These are phyloP conservation scores for Apiospora rasikravindrae DNA, from an alignment of 2,329 filamentous ascomycete genomes.

Conservation along the genomic window DNA sequence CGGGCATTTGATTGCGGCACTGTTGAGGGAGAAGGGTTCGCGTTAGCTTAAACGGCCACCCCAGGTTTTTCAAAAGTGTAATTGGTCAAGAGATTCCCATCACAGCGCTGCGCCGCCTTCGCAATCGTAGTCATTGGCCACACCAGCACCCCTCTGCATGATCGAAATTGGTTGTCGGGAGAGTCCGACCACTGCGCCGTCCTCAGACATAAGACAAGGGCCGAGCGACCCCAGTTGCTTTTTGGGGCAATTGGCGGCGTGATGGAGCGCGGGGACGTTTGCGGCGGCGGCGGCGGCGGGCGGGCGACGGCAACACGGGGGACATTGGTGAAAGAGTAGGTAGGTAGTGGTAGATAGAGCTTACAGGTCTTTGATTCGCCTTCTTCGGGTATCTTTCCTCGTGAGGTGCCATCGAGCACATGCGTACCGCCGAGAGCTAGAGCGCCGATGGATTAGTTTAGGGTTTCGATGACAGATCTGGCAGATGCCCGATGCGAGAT, in stretches of 20 bases:
- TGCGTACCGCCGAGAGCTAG: slow-evolving; percentile 11
- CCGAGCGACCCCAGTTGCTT: neutral
- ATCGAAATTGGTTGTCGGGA: neutral
- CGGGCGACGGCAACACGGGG: neutral
- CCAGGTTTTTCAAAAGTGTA: neutral
- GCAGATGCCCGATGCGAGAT: neutral
- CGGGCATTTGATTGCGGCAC: slow-evolving; percentile 8
- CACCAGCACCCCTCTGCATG: too few relatives aligned
- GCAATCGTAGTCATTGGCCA: neutral
- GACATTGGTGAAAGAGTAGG: neutral
- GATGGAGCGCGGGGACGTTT: neutral
- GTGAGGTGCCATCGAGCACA: neutral
- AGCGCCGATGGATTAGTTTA: neutral
- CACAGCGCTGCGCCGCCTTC: neutral
- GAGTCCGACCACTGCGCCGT: neutral
- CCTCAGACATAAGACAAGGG: neutral
- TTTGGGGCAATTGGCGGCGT: neutral
- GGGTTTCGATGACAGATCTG: neutral
- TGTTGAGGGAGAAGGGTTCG: neutral
- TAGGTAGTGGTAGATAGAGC: neutral
- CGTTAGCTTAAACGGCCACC: neutral
- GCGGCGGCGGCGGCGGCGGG: neutral
- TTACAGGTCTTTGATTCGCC: slow-evolving; percentile 9
- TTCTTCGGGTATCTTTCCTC: neutral
- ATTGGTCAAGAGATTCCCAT: neutral